Conservation (phyloP, 2,329 filamentous ascomycete species). For the Beauveria scarabaeidicola region DNA sequence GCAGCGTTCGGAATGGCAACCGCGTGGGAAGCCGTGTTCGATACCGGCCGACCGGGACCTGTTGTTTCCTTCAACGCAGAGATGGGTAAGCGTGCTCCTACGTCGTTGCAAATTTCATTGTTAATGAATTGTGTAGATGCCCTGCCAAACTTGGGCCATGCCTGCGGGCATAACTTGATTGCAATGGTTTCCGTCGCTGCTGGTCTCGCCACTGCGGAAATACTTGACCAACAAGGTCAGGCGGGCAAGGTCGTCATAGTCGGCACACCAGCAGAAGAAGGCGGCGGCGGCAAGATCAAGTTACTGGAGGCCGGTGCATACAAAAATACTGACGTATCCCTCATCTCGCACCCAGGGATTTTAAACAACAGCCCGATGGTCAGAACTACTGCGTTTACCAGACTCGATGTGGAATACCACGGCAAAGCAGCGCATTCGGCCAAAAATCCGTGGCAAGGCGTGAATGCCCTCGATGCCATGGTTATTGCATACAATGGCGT, state of each 20-base stretch:
- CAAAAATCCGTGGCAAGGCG: conserved; percentile 48
- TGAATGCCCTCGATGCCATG: conserved; percentile 51
- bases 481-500: conserved; percentile 40
- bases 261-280: conserved; percentile 49
- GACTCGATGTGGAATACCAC: conserved; percentile 42
- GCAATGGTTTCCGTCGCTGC: conserved; percentile 39
- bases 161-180: conserved; percentile 48
- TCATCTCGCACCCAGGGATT: conserved; percentile 24
- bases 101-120: not conserved
- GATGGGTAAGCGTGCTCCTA: conserved; percentile 17
- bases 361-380: conserved; percentile 37
- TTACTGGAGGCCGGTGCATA: conserved; percentile 38
- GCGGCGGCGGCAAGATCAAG: conserved; percentile 42
- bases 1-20: conserved; percentile 35
- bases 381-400: conserved; percentile 41
- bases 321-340: conserved; percentile 22
- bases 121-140: conserved; percentile 28
- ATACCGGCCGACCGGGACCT: conserved; percentile 27
- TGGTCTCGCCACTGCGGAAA: conserved; percentile 17
- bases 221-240: not conserved
- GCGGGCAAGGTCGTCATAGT: conserved; percentile 24
- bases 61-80: conserved; percentile 35
- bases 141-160: conserved; percentile 41
- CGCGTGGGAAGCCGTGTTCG: conserved; percentile 33
- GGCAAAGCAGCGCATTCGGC: conserved; percentile 50